Evolutionary conservation across 192 early-diverging fungal genomes (phyloP).

Genomic region (Funneliformis geosporum): DNA sequence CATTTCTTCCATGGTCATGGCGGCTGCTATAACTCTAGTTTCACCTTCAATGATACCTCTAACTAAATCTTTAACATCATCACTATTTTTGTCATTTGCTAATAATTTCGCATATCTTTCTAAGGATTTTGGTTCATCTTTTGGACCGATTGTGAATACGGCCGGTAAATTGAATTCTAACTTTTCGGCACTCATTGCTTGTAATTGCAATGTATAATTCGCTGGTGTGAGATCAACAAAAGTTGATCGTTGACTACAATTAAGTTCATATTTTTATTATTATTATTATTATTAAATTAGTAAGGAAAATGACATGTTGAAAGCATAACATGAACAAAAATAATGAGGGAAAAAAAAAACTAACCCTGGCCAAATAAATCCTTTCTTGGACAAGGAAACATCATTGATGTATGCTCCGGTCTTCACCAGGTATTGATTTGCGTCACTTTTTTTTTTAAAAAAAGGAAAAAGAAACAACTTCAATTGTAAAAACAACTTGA

Average conservation of each 20-base stretch:
- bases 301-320: too few species aligned
- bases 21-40: background rate
- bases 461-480: too few species aligned
- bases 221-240: slow-evolving; percentile 42
- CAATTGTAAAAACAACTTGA: too few species aligned
- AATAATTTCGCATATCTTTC: slow-evolving; percentile 33
- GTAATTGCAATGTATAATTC: slow-evolving; percentile 48
- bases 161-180: slow-evolving; percentile 52
- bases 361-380: slow-evolving; percentile 35
- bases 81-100: slow-evolving; percentile 18
- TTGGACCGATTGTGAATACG: slow-evolving; percentile 55
- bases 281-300: too few species aligned
- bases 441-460: too few species aligned
- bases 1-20: slow-evolving; percentile 62
- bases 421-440: background rate
- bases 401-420: slow-evolving; percentile 40
- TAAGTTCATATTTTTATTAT: too few species aligned
- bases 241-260: slow-evolving; percentile 2
- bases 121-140: slow-evolving; percentile 29
- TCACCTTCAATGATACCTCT: background rate
- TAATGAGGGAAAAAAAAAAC: too few species aligned
- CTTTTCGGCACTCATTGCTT: slow-evolving; percentile 54
- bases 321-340: too few species aligned
- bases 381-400: slow-evolving; percentile 44
- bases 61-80: background rate